Base-by-base conservation (phyloP, 345 rosid species). In the Linum tenue region DNA sequence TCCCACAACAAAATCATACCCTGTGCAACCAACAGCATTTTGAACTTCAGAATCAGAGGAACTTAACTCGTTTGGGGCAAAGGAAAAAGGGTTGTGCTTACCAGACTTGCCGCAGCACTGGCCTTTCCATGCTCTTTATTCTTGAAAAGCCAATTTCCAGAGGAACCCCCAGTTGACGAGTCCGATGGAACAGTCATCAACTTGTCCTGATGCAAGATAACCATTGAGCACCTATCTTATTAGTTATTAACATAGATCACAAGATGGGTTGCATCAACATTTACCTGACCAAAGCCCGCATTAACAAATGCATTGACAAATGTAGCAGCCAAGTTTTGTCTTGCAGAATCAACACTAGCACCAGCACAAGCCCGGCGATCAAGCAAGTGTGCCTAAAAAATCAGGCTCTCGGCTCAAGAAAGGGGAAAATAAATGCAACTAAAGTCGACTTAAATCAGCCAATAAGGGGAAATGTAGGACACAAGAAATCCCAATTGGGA, bases 101-200 rank as follows among this genome's bases (percentile, higher is more conserved):
- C 97, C 88, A 94, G 76, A 81, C 99, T 94, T 60, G 97, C 97
- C 63, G 87, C 90, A 66, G 96, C 97, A 79, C 97, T 94, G 70
- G 84, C 80, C 80, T 90, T 94, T 66, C 92, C 95, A 69, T 94
- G 97, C 68, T 88, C 99, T 76, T 88, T 94, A 67, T 94, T 94
- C 78, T 90, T 94, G 82, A 88, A 88, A 70, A 94, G 92, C 99
- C 96, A 94, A 71, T 80, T 84, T 72, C 83, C 92, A 14, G 95
- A 81, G 59, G 91, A 60, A 70, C 86, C 86, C 59, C 87, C 76
- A 67, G 82, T 77, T 57, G 96, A 78, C 60, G 85, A 62, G 74
- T 94, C 97, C 65, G 96, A 74, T 64, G 79, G 87, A 36, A 77
- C 85, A 9, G 95, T 94, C 97, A 94, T 90, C 69, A 94, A 70